Conservation (phyloP, 805 yeast genomes). For the Kodamaea neixiangensis region DNA sequence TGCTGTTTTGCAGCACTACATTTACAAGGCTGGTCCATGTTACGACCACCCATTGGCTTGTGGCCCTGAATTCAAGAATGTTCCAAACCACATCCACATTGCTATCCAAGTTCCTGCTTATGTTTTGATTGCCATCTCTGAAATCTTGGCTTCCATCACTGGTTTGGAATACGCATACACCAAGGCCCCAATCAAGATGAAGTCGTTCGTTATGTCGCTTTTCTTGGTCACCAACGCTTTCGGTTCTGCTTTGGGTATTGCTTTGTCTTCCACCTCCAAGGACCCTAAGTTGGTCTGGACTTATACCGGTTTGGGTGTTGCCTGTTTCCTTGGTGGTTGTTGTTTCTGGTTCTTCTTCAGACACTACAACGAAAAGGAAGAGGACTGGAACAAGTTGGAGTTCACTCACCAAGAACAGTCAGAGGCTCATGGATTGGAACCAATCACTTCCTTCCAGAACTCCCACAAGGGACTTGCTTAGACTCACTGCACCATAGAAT, state of each 20-base stretch:
- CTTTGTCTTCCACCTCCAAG: conserved; percentile 62
- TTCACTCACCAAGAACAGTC: conserved; percentile 18
- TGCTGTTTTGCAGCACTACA: conserved; percentile 69
- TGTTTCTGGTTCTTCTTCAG: conserved; percentile 62
- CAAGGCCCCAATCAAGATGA: conserved; percentile 73
- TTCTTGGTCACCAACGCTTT: conserved; percentile 74
- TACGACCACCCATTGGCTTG: conserved; percentile 63
- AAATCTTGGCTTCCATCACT: conserved; percentile 77
- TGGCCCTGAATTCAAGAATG: conserved; percentile 35
- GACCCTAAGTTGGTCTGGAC: conserved; percentile 75
- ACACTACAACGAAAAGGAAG: conserved; percentile 57
- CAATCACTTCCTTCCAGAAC: conserved; percentile 18
- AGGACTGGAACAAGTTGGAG: conserved; percentile 56
- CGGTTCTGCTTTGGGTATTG: conserved; percentile 77
- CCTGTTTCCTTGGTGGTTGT: conserved; percentile 60
- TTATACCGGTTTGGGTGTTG: conserved; percentile 61
- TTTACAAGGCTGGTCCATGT: conserved; percentile 75
- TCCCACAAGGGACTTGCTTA: conserved; percentile 18
- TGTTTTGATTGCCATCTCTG: conserved; percentile 70
- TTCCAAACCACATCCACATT: conserved; percentile 61
- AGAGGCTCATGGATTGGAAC: conserved; percentile 10
- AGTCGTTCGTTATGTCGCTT: conserved; percentile 62
- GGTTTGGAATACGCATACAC: conserved; percentile 85
- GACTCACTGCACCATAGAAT: background rate
- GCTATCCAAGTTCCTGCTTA: conserved; percentile 76